A percentile compares a stretch with the other conserved stretches of the same genome.
Conservation (phyloP, 306 rosid species). For the Sophora flavescens region DNA sequence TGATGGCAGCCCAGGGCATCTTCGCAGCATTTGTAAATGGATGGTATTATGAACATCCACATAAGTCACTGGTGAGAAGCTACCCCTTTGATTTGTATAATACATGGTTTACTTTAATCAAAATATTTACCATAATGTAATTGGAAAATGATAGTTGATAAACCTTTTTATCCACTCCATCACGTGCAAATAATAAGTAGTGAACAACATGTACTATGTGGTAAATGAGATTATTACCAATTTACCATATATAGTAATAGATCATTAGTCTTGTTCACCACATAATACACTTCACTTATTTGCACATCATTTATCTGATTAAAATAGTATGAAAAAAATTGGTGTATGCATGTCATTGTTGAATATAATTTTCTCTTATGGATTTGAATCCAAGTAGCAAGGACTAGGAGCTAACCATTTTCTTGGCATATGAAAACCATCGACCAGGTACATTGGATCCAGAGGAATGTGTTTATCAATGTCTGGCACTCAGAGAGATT, state of each 20-base stretch:
- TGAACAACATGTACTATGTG: no score
- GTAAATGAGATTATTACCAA: no score
- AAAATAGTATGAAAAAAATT: no score
- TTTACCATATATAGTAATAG: no score
- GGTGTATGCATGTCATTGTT: no score
- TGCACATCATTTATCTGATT: no score
- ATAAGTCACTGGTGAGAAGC: conserved; percentile 55
- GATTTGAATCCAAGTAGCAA: neutral
- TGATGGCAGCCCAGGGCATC: conserved; percentile 76
- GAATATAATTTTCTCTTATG: neutral
- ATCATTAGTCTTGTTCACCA: no score
- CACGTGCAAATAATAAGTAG: no score
- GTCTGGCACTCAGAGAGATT: conserved; percentile 79
- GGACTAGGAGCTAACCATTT: conserved; percentile 21
- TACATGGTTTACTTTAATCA: no score
- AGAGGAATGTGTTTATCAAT: conserved; percentile 64
- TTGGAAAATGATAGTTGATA: neutral
- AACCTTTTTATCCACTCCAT: neutral
- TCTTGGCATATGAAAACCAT: conserved; percentile 8
- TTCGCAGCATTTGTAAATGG: conserved; percentile 76
- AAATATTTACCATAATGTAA: no score
- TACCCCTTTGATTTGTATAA: neutral
- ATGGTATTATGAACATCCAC: conserved; percentile 62
- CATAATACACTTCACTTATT: no score
- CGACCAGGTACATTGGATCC: conserved; percentile 75